phyloP scores from a whole-genome alignment of 306 rosid genomes.

The Canavalia ensiformis region DNA sequence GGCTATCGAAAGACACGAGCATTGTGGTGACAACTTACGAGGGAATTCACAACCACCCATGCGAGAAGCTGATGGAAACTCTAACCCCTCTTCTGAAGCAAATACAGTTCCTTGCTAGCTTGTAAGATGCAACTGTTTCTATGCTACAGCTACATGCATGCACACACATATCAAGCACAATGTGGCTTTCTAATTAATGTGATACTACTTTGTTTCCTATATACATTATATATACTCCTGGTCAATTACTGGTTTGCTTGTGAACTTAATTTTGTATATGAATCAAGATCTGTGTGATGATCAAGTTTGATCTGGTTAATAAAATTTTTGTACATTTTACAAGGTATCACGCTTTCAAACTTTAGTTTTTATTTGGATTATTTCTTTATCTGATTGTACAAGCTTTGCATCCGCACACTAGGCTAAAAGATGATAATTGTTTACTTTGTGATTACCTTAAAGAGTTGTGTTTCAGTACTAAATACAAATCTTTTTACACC shows the following conservation, averaged over 20 bases:
- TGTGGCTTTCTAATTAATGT: not conserved
- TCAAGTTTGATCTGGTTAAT: not conserved
- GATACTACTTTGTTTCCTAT: not conserved
- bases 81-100: conserved; percentile 91
- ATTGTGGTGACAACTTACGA: conserved; percentile 93
- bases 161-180: not conserved
- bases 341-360: not conserved
- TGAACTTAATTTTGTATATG: conserved; percentile 5
- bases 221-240: not conserved
- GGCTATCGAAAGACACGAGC: conserved; percentile 85
- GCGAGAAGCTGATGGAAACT: conserved; percentile 93
- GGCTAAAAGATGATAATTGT: not conserved
- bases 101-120: conserved; percentile 78
- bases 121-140: conserved; percentile 46
- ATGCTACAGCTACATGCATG: not conserved
- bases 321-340: not conserved
- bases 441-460: not conserved
- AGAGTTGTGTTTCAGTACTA: not conserved
- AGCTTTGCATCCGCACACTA: not conserved
- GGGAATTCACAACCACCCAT: conserved; percentile 93
- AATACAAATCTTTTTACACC: not conserved
- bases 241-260: conserved; percentile 23
- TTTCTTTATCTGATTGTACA: not conserved
- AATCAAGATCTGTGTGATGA: conserved; percentile 13
- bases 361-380: not conserved